Conservation (phyloP, 2,329 filamentous ascomycete species). For the Amphichorda felina region DNA sequence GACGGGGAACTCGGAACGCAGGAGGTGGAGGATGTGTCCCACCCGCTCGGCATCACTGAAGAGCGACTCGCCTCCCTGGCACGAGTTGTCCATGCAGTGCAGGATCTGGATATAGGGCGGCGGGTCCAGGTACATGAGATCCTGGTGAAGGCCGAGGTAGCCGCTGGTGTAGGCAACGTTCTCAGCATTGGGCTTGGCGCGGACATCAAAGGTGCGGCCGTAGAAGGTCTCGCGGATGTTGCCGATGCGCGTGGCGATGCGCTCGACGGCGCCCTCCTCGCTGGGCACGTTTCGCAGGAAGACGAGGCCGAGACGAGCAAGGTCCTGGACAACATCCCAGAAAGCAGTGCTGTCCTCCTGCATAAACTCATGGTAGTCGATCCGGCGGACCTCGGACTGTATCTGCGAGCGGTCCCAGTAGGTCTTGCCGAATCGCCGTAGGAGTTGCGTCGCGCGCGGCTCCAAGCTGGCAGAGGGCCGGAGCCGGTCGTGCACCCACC, state of each 20-base stretch:
- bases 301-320: conserved; percentile 59
- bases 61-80: conserved; percentile 69
- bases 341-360: conserved; percentile 39
- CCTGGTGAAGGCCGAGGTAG: conserved; percentile 82
- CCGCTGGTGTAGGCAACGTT: conserved; percentile 86
- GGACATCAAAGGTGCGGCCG: conserved; percentile 81
- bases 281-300: conserved; percentile 67
- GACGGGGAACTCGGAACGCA: conserved; percentile 1
- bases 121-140: conserved; percentile 74
- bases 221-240: conserved; percentile 81
- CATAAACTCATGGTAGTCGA: conserved; percentile 66
- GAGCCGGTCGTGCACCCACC: neutral
- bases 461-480: conserved; percentile 9
- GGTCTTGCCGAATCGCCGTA: conserved; percentile 10
- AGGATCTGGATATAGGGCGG: conserved; percentile 77
- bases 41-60: conserved; percentile 69
- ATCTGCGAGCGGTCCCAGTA: conserved; percentile 25
- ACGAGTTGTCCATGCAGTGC: conserved; percentile 76
- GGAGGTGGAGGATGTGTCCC: conserved; percentile 23
- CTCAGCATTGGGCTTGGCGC: conserved; percentile 68
- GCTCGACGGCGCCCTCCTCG: conserved; percentile 50
- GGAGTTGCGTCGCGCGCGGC: conserved; percentile 9
- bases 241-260: conserved; percentile 63
- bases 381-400: conserved; percentile 33
- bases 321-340: conserved; percentile 45